Evolutionary conservation across 2,329 filamentous ascomycete species (phyloP).

Genomic region (Didymella arachidicola): DNA sequence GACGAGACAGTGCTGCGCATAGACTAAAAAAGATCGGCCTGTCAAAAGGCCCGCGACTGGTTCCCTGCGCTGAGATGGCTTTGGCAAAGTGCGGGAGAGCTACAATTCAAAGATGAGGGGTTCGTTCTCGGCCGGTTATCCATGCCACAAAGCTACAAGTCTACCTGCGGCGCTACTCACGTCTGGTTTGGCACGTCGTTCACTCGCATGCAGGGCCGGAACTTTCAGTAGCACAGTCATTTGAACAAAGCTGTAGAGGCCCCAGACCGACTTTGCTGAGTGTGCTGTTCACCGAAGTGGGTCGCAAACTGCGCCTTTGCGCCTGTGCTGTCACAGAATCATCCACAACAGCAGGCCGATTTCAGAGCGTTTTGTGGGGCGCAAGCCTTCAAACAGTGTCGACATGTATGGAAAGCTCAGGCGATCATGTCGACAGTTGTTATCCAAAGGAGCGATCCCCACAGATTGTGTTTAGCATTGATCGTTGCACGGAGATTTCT

Average conservation of each 20-base stretch:
- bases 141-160: constrained; percentile 34
- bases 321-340: constrained; percentile 20
- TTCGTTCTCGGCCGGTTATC: constrained; percentile 37
- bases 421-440: constrained; percentile 16
- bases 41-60: constrained; percentile 32
- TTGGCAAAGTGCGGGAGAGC: constrained; percentile 42
- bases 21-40: constrained; percentile 28
- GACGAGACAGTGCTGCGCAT: constrained; percentile 30
- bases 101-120: constrained; percentile 37
- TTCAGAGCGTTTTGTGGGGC: constrained; percentile 12
- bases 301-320: constrained; percentile 17
- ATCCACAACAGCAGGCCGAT: constrained; percentile 16
- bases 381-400: constrained; percentile 14
- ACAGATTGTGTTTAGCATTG: constrained; percentile 38
- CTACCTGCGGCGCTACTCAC: constrained; percentile 42
- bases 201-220: constrained; percentile 41
- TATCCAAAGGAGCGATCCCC: constrained; percentile 14
- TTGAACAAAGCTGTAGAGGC: neutral
- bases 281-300: constrained; percentile 18
- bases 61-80: constrained; percentile 26
- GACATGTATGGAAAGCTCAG: constrained; percentile 13
- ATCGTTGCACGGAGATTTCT: constrained; percentile 44
- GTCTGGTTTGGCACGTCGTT: constrained; percentile 37
- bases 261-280: constrained; percentile 3
- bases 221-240: constrained; percentile 12